phyloP scores from a whole-genome alignment of 225 moss, liverwort and hornwort species.

The Antitrichia curtipendula region DNA sequence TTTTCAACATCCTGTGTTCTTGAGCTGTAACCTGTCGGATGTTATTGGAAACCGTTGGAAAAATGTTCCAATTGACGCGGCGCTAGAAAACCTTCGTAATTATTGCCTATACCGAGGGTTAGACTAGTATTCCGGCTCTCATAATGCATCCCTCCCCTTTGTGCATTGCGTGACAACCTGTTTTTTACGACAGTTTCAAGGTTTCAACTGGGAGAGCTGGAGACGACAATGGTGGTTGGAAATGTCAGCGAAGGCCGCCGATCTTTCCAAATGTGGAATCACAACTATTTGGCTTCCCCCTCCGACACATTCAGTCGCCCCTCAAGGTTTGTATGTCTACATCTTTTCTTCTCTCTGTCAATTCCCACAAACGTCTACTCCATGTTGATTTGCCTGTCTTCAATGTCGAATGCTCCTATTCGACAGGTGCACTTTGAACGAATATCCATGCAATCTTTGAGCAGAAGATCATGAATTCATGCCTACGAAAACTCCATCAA shows the following conservation, averaged over 20 bases:
- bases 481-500: background rate
- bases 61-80: background rate
- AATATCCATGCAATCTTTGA: background rate
- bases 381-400: background rate
- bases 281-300: slow-evolving; percentile 83
- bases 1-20: background rate
- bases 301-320: slow-evolving; percentile 70
- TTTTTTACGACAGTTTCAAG: slow-evolving; percentile 53
- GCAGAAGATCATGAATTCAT: background rate
- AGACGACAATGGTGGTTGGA: slow-evolving; percentile 79
- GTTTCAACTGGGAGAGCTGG: slow-evolving; percentile 91
- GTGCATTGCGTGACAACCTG: background rate
- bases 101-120: background rate
- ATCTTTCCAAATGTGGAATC: slow-evolving; percentile 70
- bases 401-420: background rate
- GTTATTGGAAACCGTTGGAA: background rate
- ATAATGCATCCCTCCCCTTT: background rate
- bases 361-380: background rate
- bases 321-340: slow-evolving; percentile 48
- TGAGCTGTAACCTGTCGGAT: background rate
- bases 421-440: background rate
- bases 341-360: background rate
- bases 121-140: background rate
- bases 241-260: slow-evolving; percentile 61
- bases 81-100: background rate